phyloP scores from a whole-genome alignment of 768 basidiomycete species.

The Sarcomyxa edulis region DNA sequence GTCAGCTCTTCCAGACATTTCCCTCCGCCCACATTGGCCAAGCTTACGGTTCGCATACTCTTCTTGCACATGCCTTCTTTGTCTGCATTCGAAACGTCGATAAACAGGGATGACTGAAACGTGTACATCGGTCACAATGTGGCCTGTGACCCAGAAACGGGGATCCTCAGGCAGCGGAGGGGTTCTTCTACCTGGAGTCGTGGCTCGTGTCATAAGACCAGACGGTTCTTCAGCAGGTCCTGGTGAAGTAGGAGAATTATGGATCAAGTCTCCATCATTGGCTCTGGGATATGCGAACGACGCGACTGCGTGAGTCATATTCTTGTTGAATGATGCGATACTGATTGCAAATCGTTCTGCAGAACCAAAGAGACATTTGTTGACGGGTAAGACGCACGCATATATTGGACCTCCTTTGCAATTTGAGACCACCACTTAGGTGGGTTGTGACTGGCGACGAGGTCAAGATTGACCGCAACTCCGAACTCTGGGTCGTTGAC shows the following conservation, averaged over 20 bases:
- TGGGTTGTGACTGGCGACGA: constrained; percentile 72
- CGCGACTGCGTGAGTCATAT: too few relatives aligned
- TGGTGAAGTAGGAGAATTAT: constrained; percentile 39
- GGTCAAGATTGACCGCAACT: constrained; percentile 46
- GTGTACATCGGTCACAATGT: constrained; percentile 44
- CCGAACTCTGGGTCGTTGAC: constrained; percentile 57
- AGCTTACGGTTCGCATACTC: constrained; percentile 38
- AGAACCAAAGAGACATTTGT: constrained; percentile 66
- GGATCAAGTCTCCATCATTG: constrained; percentile 29
- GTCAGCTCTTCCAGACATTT: constrained; percentile 42
- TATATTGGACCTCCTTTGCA: neutral
- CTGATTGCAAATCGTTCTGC: too few relatives aligned
- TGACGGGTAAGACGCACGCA: constrained; percentile 56
- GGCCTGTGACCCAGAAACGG: constrained; percentile 39
- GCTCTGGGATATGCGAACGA: constrained; percentile 33
- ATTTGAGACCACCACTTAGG: constrained; percentile 20
- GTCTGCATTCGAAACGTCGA: neutral
- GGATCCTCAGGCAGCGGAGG: constrained; percentile 48
- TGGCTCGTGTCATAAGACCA: constrained; percentile 33
- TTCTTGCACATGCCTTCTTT: neutral
- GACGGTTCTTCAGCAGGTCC: constrained; percentile 35
- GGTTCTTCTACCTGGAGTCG: constrained; percentile 28
- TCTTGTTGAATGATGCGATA: too few relatives aligned
- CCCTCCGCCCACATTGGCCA: constrained; percentile 51
- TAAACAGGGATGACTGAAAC: constrained; percentile 60